Percentiles rank a stretch among this genome's conserved stretches.
These are phyloP conservation scores for Amaranthus hypochondriacus DNA, from an alignment of 148 eudicot species.

Conservation along the genomic window DNA sequence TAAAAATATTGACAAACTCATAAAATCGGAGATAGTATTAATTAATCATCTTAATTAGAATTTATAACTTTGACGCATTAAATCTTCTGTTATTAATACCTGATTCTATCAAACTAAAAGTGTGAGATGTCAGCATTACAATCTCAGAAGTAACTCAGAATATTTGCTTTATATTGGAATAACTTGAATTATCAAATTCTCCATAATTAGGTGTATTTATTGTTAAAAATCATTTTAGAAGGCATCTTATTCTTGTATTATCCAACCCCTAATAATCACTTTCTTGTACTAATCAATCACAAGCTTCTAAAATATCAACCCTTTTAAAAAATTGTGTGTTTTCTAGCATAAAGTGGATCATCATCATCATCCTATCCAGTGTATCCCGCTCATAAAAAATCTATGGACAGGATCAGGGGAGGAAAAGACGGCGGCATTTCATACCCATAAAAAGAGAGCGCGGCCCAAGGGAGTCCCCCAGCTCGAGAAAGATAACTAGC, in stretches of 20 bases:
- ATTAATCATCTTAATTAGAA: background rate
- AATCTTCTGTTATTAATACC: background rate
- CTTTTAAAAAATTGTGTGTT: conserved; percentile 1
- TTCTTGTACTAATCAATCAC: conserved; percentile 21
- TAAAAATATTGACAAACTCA: too few species aligned
- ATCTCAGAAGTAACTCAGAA: conserved; percentile 18
- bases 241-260: conserved; percentile 19
- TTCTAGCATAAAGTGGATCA: background rate
- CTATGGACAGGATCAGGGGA: too few species aligned
- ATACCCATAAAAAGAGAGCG: too few species aligned
- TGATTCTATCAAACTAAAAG: background rate
- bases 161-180: conserved; percentile 8
- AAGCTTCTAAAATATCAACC: background rate
- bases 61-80: background rate
- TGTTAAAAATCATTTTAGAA: conserved; percentile 7
- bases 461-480: too few species aligned
- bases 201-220: conserved; percentile 10
- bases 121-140: conserved; percentile 1
- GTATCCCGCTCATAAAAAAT: too few species aligned
- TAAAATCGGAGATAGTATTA: background rate
- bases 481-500: too few species aligned
- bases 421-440: too few species aligned
- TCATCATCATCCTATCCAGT: too few species aligned
- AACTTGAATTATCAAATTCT: conserved; percentile 15
- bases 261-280: conserved; percentile 14